phyloP scores from a whole-genome alignment of 2,329 filamentous ascomycete genomes.

The Aureobasidium subglaciale region DNA sequence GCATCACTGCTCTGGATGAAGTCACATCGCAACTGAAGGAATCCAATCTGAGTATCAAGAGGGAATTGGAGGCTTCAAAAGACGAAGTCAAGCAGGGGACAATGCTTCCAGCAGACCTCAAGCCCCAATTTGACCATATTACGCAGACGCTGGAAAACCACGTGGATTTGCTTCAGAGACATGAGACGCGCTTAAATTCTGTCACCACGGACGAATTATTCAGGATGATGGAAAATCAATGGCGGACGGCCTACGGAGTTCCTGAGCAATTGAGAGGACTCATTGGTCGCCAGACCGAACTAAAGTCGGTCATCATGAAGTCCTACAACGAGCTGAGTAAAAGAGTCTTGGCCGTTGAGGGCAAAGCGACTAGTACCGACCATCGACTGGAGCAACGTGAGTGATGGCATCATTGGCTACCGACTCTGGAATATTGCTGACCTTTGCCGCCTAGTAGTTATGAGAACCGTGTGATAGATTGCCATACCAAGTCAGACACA shows the following conservation, averaged over 20 bases:
- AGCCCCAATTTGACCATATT: background rate
- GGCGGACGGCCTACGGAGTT: background rate
- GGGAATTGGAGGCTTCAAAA: background rate
- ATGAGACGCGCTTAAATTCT: background rate
- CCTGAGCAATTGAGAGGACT: background rate
- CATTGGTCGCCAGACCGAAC: background rate
- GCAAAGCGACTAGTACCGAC: background rate
- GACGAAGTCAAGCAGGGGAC: background rate
- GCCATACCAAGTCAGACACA: too few species aligned
- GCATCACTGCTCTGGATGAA: background rate
- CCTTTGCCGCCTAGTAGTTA: background rate
- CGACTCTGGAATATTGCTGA: too few species aligned
- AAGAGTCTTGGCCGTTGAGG: background rate
- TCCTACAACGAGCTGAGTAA: background rate
- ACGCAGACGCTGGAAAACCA: background rate
- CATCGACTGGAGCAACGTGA: too few species aligned
- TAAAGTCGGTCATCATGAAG: background rate
- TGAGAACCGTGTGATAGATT: background rate
- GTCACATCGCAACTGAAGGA: background rate
- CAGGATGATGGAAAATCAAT: background rate
- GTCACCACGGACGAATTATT: slow-evolving; percentile 1
- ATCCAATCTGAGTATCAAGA: background rate
- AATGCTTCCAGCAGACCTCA: background rate
- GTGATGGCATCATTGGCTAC: too few species aligned
- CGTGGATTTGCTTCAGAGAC: background rate